Base-by-base conservation (phyloP, 2,329 filamentous ascomycete genomes). In the Alternaria sp. region DNA sequence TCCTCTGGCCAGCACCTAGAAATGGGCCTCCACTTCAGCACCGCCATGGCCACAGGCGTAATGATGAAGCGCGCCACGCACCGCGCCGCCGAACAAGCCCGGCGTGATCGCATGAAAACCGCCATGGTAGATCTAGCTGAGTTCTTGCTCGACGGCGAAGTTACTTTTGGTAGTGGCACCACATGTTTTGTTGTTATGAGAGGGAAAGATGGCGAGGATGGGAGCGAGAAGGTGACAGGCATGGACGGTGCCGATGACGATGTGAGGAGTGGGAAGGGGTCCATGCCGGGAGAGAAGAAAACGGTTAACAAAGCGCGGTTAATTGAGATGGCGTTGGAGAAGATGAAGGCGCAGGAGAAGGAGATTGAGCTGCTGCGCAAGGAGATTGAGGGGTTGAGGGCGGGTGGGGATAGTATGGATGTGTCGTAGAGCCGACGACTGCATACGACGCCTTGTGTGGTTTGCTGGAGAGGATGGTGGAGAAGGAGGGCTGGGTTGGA, bases 51-150 rank as follows among this genome's bases (percentile, higher is more conserved):
- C 15, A 74, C 73, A 0, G 73, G 73, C 46, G 72, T 76, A 12
- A 76, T 76, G 73, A 76, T 76, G 73, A 74, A 73, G 62, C 71
- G 73, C 44, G 73, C 73, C 0, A 76, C 72, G 6, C 73, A 76
- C 57, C 73, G 73, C 3, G 73, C 73, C 2, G 73, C 73, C 3
- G 73, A 76, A 59, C 73, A 76, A n/a, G 73, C 73, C 12, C 71
- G 73, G 11, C 71, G 73, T n/a, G 73, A 76, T 47, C 62, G 73
- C 21, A 76, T 76, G 73, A 76, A 76, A 32, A 71, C 62, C 2
- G 73, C 72, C n/a, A 75, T 76, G 73, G 71, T 76, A 2, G 72
- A 76, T 17, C 40, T 76, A 4, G 73, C 72, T 3, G 73, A 76
- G 19, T 75, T 74, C 13, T 13, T 76, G 40, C 67, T 76, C 3